Evolutionary conservation across 2,329 filamentous ascomycete genomes (phyloP).

Genomic region (Colletotrichum coccodes): DNA sequence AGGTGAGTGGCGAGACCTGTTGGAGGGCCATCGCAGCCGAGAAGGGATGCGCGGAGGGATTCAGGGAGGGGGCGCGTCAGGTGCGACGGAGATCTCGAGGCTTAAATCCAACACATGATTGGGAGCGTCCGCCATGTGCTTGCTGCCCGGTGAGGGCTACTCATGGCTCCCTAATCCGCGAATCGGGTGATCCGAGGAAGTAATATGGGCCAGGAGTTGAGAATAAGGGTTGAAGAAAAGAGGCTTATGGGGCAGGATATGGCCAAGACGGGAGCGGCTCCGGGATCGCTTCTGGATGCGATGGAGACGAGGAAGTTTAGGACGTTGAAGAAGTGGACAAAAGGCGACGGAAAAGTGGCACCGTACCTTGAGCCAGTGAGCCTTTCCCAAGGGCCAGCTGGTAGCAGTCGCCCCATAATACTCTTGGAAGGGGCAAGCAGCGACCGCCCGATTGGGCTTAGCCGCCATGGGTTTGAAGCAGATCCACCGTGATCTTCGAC

Average conservation of each 20-base stretch:
- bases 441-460: conserved; percentile 17
- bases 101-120: neutral
- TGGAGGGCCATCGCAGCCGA: neutral
- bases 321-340: neutral
- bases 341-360: neutral
- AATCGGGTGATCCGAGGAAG: conserved; percentile 25
- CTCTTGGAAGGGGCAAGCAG: conserved; percentile 9
- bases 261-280: conserved; percentile 24
- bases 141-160: neutral
- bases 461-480: conserved; percentile 28
- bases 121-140: neutral
- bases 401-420: neutral
- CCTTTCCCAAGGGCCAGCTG: neutral
- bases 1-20: neutral
- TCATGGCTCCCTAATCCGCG: neutral
- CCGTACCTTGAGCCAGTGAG: conserved; percentile 6
- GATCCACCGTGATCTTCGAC: conserved; percentile 33
- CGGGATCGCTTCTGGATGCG: neutral
- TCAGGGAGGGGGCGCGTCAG: neutral
- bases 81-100: neutral
- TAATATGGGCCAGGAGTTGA: conserved; percentile 8
- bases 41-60: neutral
- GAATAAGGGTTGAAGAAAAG: neutral
- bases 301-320: neutral
- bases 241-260: conserved; percentile 3